A percentile compares a stretch with the other conserved stretches of the same genome.
phyloP scores from a whole-genome alignment of 305 asterid species.

The Salvia sclarea region DNA sequence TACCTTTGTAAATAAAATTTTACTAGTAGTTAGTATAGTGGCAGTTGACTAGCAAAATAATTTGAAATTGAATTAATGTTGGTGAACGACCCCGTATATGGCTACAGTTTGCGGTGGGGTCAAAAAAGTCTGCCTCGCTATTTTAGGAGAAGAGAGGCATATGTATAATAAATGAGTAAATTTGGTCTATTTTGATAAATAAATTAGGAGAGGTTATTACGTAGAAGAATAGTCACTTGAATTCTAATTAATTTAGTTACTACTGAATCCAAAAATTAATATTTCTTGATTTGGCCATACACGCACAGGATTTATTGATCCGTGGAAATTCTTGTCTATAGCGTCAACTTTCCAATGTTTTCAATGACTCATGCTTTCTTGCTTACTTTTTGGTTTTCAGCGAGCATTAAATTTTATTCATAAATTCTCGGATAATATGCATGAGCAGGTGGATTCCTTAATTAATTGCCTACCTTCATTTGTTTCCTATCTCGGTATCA shows the following conservation, averaged over 20 bases:
- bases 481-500: not conserved
- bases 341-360: not conserved
- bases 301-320: not conserved
- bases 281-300: constrained; percentile 34
- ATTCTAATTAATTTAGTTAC: too few relatives aligned
- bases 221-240: not conserved
- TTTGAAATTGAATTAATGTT: constrained; percentile 4
- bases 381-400: constrained; percentile 20
- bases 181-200: constrained; percentile 19
- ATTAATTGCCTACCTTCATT: not conserved
- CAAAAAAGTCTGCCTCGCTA: constrained; percentile 5
- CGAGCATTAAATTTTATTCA: constrained; percentile 37
- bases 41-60: not conserved
- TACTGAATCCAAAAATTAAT: too few relatives aligned
- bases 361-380: constrained; percentile 6
- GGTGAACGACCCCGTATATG: constrained; percentile 24
- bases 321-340: not conserved
- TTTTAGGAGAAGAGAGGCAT: constrained; percentile 16
- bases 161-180: not conserved
- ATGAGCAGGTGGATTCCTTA: not conserved
- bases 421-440: constrained; percentile 18
- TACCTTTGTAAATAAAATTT: too few relatives aligned
- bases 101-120: not conserved
- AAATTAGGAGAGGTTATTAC: constrained; percentile 7
- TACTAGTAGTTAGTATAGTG: not conserved